These are phyloP conservation scores for Colletotrichum sidae DNA, from an alignment of 2,329 filamentous ascomycete species.

Conservation along the genomic window DNA sequence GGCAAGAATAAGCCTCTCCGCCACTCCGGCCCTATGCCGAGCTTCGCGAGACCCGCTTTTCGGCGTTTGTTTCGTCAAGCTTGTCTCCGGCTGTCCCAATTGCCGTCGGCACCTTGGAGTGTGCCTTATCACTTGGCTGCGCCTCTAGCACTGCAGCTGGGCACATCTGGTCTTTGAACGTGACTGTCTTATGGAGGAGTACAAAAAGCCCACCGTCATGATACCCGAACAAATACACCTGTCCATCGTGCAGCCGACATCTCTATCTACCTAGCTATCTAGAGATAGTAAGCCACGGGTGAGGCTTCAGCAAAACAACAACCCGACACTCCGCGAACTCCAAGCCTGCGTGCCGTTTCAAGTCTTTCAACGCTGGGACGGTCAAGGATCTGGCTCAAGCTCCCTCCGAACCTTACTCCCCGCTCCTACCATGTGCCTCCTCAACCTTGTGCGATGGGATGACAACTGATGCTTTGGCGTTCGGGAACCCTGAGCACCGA, in stretches of 20 bases:
- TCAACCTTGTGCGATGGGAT: constrained; percentile 24
- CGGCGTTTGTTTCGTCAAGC: constrained; percentile 19
- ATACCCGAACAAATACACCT: no score
- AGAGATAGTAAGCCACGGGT: not conserved
- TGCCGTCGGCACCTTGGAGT: no score
- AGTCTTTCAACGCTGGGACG: constrained; percentile 17
- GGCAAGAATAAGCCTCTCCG: constrained; percentile 16
- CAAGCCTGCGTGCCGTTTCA: constrained; percentile 15
- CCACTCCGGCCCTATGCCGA: constrained; percentile 20
- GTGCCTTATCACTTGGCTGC: no score
- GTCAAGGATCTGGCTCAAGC: constrained; percentile 25
- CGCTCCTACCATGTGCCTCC: constrained; percentile 21
- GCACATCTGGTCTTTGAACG: no score
- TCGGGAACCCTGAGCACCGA: no score
- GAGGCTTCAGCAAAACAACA: not conserved
- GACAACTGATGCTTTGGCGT: constrained; percentile 11
- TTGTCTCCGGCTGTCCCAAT: not conserved
- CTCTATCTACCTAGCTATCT: not conserved
- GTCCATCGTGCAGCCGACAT: no score
- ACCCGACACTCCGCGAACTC: constrained; percentile 3
- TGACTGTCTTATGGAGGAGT: no score
- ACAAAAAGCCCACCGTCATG: no score
- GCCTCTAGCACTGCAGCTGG: no score
- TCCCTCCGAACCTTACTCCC: constrained; percentile 24
- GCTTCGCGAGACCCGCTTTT: constrained; percentile 20